Evolutionary conservation across 208 protist species (phyloP), one percentile per base, ranked within the genome.

Genomic region (Phytomonas sp.): DNA sequence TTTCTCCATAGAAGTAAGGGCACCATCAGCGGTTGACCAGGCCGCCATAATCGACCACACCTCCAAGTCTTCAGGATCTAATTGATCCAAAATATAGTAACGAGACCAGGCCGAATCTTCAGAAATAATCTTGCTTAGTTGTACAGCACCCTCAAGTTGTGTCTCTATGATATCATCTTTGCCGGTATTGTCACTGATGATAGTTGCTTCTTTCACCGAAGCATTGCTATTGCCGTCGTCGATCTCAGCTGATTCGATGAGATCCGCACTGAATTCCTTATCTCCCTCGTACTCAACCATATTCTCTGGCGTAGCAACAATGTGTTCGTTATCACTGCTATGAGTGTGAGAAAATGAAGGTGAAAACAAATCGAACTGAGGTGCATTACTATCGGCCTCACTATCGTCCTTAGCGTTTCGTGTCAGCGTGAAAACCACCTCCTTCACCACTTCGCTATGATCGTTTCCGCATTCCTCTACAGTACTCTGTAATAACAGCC

Each of bases 31-130:
- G 6, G 46, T 56, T 56, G 46, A 56, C 46, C 46, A 56, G 46
- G 46, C 46, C 46, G 46, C 46, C 46, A 56, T 56, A 56, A 56
- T 26, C 46, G 46, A 56, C 46, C 46, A 56, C 46, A 56, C 26
- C 46, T 56, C 46, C 46, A 56, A 56, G 46, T 56, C 46, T 56
- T 56, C 46, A 26, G 46, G 46, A 56, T 56, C 46, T 23, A 56
- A 26, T 23, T 56, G 46, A 56, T 56, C 46, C 20, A 56, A 56
- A 56, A 56, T 23, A 23, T 56, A 56, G 46, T 56, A 56, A 56
- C 46, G 46, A 56, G 46, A 26, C 46, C 46, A 56, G 46, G 46
- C 20, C 46, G 46, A 56, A 11, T 26, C 46, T 56, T 56, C 46
- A 5, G 46, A 56, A 56, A 56, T 56, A 56, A 26, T 56, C 46